Evolutionary conservation across 371 early-diverging fungal genomes (phyloP), one percentile per base, ranked within the genome.

Genomic region (Mucor lusitanicus): DNA sequence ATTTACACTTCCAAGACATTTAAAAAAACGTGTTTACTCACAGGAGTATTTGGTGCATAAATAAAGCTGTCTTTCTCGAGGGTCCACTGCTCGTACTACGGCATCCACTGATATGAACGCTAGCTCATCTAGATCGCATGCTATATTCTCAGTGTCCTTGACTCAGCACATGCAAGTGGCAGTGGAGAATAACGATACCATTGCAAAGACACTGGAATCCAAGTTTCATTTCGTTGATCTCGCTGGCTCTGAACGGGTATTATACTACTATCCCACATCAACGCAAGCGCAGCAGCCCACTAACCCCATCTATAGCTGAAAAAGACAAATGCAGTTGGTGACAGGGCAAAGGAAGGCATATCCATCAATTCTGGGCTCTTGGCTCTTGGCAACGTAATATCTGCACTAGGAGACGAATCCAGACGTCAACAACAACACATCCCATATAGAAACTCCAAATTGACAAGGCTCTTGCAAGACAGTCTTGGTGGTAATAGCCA

Each of bases 301-400:
- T 50, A 13, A 25, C 27, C 19, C 3, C 17, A 23, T 23, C 0
- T 6, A 37, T 73, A 88, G 85, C 82, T 99, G 3, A 99, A 99
- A 74, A 83, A 92, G 64, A 99, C 99, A 6, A 85, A 92, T 65
- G 97, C 98, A 6, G 90, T 90, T n/a, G 99, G 99, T 13, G 97
- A 95, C 32, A 87, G 95, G 44, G 94, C 92, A 30, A 94, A 92
- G 75, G 99, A 99, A 76, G 96, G 97, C 37, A 99, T 99, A 44
- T 90, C 94, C 5, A 99, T 99, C 74, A 99, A 99, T 78, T 89
- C 93, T 13, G 99, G 99, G 1, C 87, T 99, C 6, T 84, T 99
- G 61, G 97, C 97, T 0, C 87, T 99, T 15, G 99, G 99, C 62
- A 99, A 98, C 73, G 99, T 99, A 3, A 99, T 99, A 39, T 93